Conservation (phyloP, 352 stramenopile genomes). For the Saprolegnia parasitica region DNA sequence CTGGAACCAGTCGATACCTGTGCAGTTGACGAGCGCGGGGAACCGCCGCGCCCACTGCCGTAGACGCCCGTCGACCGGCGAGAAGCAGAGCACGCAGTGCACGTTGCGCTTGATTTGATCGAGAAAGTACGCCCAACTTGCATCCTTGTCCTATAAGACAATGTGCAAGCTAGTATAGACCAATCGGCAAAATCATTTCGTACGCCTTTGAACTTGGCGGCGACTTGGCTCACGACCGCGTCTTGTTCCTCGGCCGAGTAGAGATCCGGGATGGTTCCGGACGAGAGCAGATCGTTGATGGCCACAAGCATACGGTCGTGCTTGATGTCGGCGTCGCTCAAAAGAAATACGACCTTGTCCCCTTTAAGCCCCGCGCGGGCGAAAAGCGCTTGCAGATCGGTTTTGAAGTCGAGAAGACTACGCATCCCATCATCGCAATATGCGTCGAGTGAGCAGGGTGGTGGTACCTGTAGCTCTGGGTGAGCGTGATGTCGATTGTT, state of each 20-base stretch:
- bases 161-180: background rate
- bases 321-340: conserved; percentile 92
- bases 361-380: conserved; percentile 89
- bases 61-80: conserved; percentile 87
- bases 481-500: conserved; percentile 88
- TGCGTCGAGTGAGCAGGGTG: background rate
- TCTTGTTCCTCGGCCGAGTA: conserved; percentile 90
- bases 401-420: conserved; percentile 89
- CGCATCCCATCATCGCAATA: background rate
- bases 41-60: conserved; percentile 87
- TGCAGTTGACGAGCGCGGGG: conserved; percentile 92
- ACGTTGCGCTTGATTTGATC: conserved; percentile 88
- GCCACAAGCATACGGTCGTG: conserved; percentile 94
- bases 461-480: conserved; percentile 67
- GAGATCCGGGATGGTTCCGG: conserved; percentile 89
- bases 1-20: conserved; percentile 92
- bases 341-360: conserved; percentile 87
- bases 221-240: conserved; percentile 83
- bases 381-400: conserved; percentile 90
- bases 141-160: conserved; percentile 85
- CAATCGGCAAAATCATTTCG: conserved; percentile 3
- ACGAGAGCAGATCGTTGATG: conserved; percentile 92
- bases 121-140: conserved; percentile 91
- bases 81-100: conserved; percentile 94
- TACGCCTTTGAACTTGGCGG: conserved; percentile 77